Evolutionary conservation across 495 filamentous ascomycete genomes (phyloP), one percentile per base, ranked within the genome.

Genomic region (Neurospora sp.): DNA sequence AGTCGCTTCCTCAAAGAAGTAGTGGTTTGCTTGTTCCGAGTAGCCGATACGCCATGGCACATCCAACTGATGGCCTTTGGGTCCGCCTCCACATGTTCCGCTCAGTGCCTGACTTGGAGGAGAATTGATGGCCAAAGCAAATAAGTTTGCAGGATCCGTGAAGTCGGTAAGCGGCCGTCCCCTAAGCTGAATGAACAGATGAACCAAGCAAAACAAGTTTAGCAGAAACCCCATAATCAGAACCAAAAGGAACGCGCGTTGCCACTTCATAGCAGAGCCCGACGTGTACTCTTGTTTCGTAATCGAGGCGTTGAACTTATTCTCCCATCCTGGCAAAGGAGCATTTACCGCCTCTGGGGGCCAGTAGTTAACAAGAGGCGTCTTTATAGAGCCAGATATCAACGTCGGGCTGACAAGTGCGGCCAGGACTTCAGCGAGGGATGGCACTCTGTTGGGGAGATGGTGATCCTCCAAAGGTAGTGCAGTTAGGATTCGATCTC

Each of bases 131-230:
- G 91, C 87, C 1, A 94, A 79, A 1, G 89, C 80, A 77, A 94
- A 94, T 0, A 93, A 79, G 73, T 93, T 93, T 69, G 87, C 86
- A 2, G 91, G 91, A 73, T 94, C 91, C 16, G 90, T 92, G 80
- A 90, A 93, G 78, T 94, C 92, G 12, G 89, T 73, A 20, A 75
- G 53, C 4, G 69, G 65, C 27, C 72, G 48, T 2, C 74, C 69
- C n/a, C 37, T 22, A 2, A 70, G 45, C 9, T 70, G 40, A n/a
- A 48, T 16, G 42, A 37, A 65, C 92, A 75, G 68, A 14, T 72
- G 69, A 10, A 45, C 45, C 44, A 75, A 68, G 38, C 73, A 75
- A 20, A 73, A n/a, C 39, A 70, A 10, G 48, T 75, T 77, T 1
- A 75, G 42, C 6, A 72, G 4, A 20, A 75, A 75, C 16, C 73